A percentile compares a stretch with the other conserved stretches of the same genome.
phyloP scores from a whole-genome alignment of 805 yeast genomes.

The Wickerhamomyces bovis region DNA sequence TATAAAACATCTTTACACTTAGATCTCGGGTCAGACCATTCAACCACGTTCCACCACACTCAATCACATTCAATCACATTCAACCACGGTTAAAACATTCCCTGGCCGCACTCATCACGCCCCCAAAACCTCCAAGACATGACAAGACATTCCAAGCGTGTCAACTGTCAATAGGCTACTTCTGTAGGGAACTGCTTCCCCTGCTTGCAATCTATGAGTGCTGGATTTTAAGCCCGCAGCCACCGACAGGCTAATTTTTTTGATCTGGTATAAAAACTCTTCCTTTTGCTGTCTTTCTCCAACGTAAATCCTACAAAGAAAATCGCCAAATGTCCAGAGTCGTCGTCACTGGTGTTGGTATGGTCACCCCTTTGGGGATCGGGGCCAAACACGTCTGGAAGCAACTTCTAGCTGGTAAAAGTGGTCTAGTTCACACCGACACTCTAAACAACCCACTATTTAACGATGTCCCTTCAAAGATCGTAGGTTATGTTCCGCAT shows the following conservation, averaged over 20 bases:
- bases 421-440: conserved; percentile 56
- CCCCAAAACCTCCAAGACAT: no score
- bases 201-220: neutral
- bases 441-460: conserved; percentile 24
- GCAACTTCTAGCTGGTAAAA: conserved; percentile 40
- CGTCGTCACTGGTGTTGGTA: conserved; percentile 88
- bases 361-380: conserved; percentile 80
- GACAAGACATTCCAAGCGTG: no score
- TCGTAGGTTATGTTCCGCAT: conserved; percentile 68
- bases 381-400: conserved; percentile 53
- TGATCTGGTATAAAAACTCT: neutral
- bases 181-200: no score
- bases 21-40: no score
- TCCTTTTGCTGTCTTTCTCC: neutral
- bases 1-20: no score
- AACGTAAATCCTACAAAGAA: neutral
- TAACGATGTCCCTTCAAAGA: conserved; percentile 57
- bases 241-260: neutral
- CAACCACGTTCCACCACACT: no score
- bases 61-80: no score
- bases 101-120: no score
- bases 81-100: no score
- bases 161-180: no score
- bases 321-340: conserved; percentile 38
- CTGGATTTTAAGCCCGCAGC: neutral